Conservation (phyloP, 2,329 filamentous ascomycete species). For the Fusarium sp. region DNA sequence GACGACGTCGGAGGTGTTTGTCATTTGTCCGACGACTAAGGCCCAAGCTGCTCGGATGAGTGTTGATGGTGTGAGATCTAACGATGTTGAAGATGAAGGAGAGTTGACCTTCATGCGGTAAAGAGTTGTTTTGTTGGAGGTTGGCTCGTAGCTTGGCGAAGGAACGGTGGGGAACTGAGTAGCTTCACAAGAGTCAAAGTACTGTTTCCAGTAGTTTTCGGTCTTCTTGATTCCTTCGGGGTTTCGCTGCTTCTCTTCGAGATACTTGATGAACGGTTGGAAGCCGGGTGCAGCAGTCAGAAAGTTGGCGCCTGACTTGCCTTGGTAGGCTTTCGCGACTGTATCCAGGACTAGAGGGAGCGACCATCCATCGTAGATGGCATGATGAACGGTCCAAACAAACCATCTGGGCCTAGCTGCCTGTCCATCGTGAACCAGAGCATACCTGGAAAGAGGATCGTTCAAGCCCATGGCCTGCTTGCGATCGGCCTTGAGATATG, state of each 20-base stretch:
- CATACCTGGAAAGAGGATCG: conserved; percentile 7
- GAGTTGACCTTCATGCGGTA: background rate
- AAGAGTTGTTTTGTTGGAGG: background rate
- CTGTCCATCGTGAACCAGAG: background rate
- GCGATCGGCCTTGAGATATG: conserved; percentile 4
- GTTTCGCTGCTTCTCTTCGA: background rate
- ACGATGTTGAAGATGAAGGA: background rate
- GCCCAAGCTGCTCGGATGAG: conserved; percentile 57
- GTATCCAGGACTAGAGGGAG: conserved; percentile 3
- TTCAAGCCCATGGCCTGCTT: conserved; percentile 13
- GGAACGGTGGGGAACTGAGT: background rate
- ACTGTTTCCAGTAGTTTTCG: conserved; percentile 9
- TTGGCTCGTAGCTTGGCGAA: background rate
- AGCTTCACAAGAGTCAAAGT: background rate
- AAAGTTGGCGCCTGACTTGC: background rate
- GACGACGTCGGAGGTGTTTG: conserved; percentile 50
- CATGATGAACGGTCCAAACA: conserved; percentile 43
- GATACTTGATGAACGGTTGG: conserved; percentile 13
- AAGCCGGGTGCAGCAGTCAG: background rate
- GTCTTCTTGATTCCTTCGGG: background rate
- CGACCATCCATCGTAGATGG: conserved; percentile 45
- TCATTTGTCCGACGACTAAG: conserved; percentile 58
- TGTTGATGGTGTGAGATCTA: conserved; percentile 2
- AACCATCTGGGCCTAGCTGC: conserved; percentile 8
- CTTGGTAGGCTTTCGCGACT: background rate